Evolutionary conservation across 1,284 basidiomycete genomes (phyloP).

Genomic region (Pholiota adiposa): DNA sequence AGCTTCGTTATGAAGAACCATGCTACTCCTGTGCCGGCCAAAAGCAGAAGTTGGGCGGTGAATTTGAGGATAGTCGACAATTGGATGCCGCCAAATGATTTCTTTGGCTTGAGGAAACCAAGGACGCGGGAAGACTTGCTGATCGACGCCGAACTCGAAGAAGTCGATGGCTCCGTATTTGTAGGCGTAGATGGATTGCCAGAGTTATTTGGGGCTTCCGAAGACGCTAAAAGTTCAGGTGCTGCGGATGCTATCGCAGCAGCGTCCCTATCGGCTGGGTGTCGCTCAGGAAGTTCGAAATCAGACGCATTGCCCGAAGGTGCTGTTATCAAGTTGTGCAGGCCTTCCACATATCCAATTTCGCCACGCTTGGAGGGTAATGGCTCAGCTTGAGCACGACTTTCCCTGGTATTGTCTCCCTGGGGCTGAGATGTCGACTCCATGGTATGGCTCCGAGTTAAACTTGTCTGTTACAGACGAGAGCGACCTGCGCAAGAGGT

Average conservation of each 20-base stretch:
- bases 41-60: constrained; percentile 43
- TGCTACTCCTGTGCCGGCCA: constrained; percentile 55
- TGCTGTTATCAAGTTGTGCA: constrained; percentile 31
- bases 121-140: constrained; percentile 33
- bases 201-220: constrained; percentile 15
- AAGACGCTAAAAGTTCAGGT: constrained; percentile 7
- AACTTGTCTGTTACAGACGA: neutral
- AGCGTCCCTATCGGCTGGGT: constrained; percentile 60
- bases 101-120: constrained; percentile 44
- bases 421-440: constrained; percentile 12
- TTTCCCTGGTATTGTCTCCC: constrained; percentile 15
- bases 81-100: constrained; percentile 49
- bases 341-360: constrained; percentile 59
- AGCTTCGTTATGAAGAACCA: constrained; percentile 54
- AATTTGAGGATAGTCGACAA: constrained; percentile 50
- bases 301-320: constrained; percentile 17
- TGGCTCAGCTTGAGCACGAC: constrained; percentile 57
- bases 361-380: constrained; percentile 68
- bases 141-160: constrained; percentile 16
- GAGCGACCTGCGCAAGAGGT: constrained; percentile 4
- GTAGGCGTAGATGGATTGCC: constrained; percentile 18
- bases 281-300: constrained; percentile 40
- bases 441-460: neutral
- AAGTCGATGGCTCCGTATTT: constrained; percentile 15
- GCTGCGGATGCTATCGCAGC: constrained; percentile 17